Conservation (phyloP, 768 basidiomycete genomes). For the Chlorophyllum brunneum region DNA sequence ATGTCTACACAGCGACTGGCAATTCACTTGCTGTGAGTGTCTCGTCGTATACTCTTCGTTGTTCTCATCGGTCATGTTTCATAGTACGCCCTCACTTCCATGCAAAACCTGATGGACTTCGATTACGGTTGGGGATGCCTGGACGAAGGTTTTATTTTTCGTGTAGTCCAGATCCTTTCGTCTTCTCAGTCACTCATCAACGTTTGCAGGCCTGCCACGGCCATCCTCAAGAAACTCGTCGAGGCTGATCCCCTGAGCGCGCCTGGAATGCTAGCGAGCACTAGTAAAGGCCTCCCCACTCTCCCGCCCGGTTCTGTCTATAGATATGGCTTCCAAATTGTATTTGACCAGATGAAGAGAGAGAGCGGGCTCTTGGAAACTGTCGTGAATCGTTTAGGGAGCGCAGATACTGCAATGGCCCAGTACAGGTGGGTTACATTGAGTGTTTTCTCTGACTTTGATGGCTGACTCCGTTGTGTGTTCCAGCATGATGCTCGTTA, state of each 20-base stretch:
- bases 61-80: constrained; percentile 2
- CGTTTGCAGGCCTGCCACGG: constrained; percentile 87
- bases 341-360: constrained; percentile 79
- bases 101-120: constrained; percentile 87
- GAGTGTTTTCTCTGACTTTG: background rate
- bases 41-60: constrained; percentile 1
- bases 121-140: constrained; percentile 81
- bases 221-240: constrained; percentile 85
- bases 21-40: constrained; percentile 79
- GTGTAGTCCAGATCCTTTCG: constrained; percentile 74
- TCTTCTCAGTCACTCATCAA: constrained; percentile 79
- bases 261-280: constrained; percentile 56
- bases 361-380: constrained; percentile 71
- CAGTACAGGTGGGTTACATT: constrained; percentile 60
- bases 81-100: constrained; percentile 79
- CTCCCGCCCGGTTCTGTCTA: constrained; percentile 70
- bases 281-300: constrained; percentile 51
- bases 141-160: constrained; percentile 67
- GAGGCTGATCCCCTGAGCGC: constrained; percentile 77
- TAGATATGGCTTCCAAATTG: constrained; percentile 78
- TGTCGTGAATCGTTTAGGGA: constrained; percentile 75
- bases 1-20: constrained; percentile 65
- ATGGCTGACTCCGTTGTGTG: constrained; percentile 14
- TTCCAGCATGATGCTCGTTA: constrained; percentile 83
- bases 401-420: constrained; percentile 82